phyloP scores from a whole-genome alignment of 148 eudicot species.

The Camellia granthamiana region DNA sequence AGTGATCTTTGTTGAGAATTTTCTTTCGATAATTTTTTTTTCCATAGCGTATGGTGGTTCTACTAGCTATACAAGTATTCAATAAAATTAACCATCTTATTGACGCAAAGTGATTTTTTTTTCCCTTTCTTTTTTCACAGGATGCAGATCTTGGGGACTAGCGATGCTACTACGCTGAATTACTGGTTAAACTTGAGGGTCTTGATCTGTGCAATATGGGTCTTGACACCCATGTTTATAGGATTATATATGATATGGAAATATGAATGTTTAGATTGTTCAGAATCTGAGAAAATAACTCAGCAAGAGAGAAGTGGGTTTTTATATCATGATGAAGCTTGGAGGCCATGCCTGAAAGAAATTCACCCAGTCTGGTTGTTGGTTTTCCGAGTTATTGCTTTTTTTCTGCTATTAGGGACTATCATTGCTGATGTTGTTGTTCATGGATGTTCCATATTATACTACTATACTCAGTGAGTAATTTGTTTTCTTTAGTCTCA shows the following conservation, averaged over 20 bases:
- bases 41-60: background rate
- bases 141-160: conserved; percentile 31
- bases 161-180: conserved; percentile 42
- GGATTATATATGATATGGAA: conserved; percentile 51
- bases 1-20: background rate
- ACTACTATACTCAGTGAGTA: conserved; percentile 67
- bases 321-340: conserved; percentile 37
- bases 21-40: background rate
- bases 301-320: conserved; percentile 19
- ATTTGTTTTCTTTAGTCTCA: conserved; percentile 4
- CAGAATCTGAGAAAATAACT: conserved; percentile 22
- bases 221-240: conserved; percentile 39
- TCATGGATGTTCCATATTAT: conserved; percentile 42
- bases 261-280: conserved; percentile 32
- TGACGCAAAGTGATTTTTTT: background rate
- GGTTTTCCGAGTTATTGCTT: conserved; percentile 43
- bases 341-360: conserved; percentile 57
- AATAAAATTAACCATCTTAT: background rate
- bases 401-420: conserved; percentile 36
- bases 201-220: conserved; percentile 54
- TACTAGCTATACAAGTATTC: background rate
- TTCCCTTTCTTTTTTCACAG: conserved; percentile 21
- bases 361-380: conserved; percentile 53
- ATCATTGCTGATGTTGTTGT: conserved; percentile 35
- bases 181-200: conserved; percentile 62